Evolutionary conservation across 352 stramenopile species (phyloP).

Genomic region (Pythium brassicae): DNA sequence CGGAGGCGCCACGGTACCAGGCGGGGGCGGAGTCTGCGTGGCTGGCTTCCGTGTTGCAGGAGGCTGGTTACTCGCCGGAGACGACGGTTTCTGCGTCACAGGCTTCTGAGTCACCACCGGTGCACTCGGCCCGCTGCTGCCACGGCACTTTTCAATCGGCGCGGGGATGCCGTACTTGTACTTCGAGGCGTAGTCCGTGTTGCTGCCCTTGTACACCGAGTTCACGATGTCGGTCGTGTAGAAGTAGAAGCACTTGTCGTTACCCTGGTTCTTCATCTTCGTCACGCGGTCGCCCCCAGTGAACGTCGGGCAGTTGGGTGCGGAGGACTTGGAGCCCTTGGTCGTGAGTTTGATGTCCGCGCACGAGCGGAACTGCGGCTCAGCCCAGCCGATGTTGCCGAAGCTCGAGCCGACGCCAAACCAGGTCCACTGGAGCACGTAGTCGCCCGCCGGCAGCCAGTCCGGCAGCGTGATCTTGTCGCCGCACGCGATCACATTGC

Average conservation of each 20-base stretch:
- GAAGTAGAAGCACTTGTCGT: constrained; percentile 57
- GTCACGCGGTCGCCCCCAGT: constrained; percentile 50
- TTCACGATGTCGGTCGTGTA: constrained; percentile 39
- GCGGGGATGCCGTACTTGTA: constrained; percentile 49
- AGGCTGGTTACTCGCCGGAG: too few relatives aligned
- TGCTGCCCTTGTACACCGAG: constrained; percentile 31
- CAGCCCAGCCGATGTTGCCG: constrained; percentile 39
- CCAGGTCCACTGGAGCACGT: constrained; percentile 59
- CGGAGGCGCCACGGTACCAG: too few relatives aligned
- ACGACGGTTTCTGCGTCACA: neutral
- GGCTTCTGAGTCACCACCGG: neutral
- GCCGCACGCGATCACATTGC: constrained; percentile 35
- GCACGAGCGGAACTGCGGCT: constrained; percentile 41
- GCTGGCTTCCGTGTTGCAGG: too few relatives aligned
- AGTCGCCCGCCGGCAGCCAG: constrained; percentile 39
- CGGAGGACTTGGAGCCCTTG: constrained; percentile 10
- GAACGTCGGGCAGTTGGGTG: constrained; percentile 37
- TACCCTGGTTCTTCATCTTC: constrained; percentile 28
- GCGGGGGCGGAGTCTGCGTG: too few relatives aligned
- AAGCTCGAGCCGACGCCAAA: constrained; percentile 40
- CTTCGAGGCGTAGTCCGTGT: constrained; percentile 24
- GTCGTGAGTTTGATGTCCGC: constrained; percentile 48
- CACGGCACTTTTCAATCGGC: constrained; percentile 35
- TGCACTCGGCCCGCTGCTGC: neutral
- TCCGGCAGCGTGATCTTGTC: constrained; percentile 44